phyloP scores from a whole-genome alignment of 495 filamentous ascomycete genomes.

The Thermothielavioides terrestris region DNA sequence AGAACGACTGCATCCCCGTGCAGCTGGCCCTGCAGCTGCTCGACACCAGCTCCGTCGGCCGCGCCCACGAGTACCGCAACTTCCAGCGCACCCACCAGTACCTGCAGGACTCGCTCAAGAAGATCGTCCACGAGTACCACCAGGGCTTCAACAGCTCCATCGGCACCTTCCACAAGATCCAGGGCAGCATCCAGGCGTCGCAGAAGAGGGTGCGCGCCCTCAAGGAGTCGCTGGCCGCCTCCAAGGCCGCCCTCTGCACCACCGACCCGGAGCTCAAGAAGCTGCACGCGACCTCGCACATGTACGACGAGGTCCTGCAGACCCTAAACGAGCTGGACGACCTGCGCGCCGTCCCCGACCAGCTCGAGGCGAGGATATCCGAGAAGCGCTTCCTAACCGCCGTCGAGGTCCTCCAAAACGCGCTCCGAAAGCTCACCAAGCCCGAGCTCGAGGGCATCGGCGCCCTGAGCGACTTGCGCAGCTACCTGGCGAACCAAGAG shows the following conservation, averaged over 20 bases:
- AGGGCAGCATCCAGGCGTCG: conserved; percentile 80
- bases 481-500: conserved; percentile 90
- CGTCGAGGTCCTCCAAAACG: conserved; percentile 84
- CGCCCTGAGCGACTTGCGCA: conserved; percentile 73
- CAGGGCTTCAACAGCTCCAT: conserved; percentile 99
- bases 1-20: conserved; percentile 79
- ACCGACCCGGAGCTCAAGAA: conserved; percentile 89
- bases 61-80: conserved; percentile 73
- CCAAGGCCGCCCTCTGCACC: conserved; percentile 72
- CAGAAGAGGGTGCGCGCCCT: conserved; percentile 76
- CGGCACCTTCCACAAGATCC: conserved; percentile 97
- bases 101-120: conserved; percentile 83
- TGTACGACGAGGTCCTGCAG: conserved; percentile 85
- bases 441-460: conserved; percentile 90
- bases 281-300: conserved; percentile 73
- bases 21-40: conserved; percentile 88
- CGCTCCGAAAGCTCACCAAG: conserved; percentile 67
- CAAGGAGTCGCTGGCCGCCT: conserved; percentile 71
- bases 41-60: conserved; percentile 86
- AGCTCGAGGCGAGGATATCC: conserved; percentile 84
- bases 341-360: conserved; percentile 82
- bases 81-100: conserved; percentile 75
- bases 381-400: conserved; percentile 93
- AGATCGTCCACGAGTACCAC: conserved; percentile 97
- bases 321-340: conserved; percentile 78